Evolutionary conservation across 176 grass and related monocot genomes (phyloP), one percentile per base, ranked within the genome.

Genomic region (Oryza meyeriana): DNA sequence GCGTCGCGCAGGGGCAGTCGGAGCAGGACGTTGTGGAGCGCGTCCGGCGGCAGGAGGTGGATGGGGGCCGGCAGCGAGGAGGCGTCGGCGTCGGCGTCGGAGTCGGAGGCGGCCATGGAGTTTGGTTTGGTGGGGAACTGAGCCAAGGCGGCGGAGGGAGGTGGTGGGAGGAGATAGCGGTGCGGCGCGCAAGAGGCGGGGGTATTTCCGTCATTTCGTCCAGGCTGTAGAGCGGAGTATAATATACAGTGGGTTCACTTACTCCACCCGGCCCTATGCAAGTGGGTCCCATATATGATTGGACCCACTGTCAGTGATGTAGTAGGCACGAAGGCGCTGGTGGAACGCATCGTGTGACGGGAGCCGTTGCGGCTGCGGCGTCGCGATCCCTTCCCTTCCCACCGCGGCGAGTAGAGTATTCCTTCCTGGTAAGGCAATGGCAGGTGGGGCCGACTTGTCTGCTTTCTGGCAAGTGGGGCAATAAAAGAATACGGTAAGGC

Each of bases 11-110:
- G 83, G 7, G 84, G 63, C 13, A 99, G 89, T 29, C 97, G 97
- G 40, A 93, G 89, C 10, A 99, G 83, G 10, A 99, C 86, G 87
- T 96, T 96, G 65, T 85, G 89, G 59, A 99, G 89, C 29, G 93
- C 93, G 79, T 99, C 97, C 3, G 88, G 74, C 0, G 93, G 97
- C 16, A 99, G 97, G 78, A 81, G 69, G 67, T 94, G 73, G 85
- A 99, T 99, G 41, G 97, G 91, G 50, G 81, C 42, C 38, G 17
- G 72, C 55, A n/a, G 57, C 55, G 61, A 42, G 29, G 69, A 82
- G 36, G 59, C 66, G 41, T 68, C 62, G 63, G 86, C 32, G 71
- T 9, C 61, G 85, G 76, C 18, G 67, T 2, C 31, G 57, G 62
- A 20, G 18, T 22, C 89, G 62, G 76, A 39, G 64, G 11, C n/a